phyloP scores from a whole-genome alignment of 495 filamentous ascomycete genomes.

The Podospora didyma region DNA sequence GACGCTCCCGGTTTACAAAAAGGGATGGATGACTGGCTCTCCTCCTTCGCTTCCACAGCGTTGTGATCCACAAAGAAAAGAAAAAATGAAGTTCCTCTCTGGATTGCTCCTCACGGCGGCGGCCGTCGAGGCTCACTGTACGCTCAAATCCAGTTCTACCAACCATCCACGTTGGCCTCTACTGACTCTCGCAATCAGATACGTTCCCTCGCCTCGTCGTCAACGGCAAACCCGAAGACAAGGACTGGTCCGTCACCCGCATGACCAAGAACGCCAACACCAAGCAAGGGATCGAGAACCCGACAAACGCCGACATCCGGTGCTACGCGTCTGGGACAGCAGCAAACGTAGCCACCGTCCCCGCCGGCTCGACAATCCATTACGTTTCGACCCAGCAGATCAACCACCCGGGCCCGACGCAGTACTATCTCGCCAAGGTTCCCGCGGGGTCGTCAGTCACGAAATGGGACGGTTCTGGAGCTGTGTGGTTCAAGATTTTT shows the following conservation, averaged over 20 bases:
- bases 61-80: not conserved
- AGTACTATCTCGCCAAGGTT: constrained; percentile 47
- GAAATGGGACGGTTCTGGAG: constrained; percentile 45
- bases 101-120: constrained; percentile 19
- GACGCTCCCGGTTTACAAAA: too few species aligned
- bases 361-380: constrained; percentile 42
- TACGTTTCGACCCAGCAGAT: constrained; percentile 44
- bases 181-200: constrained; percentile 20
- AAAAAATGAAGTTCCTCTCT: constrained; percentile 10
- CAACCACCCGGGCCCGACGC: constrained; percentile 45
- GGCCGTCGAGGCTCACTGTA: constrained; percentile 34
- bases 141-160: not conserved
- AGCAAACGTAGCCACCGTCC: constrained; percentile 32
- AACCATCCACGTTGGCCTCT: not conserved
- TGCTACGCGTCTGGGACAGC: constrained; percentile 41
- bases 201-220: constrained; percentile 38
- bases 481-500: constrained; percentile 51
- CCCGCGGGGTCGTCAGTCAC: constrained; percentile 36
- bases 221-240: constrained; percentile 34
- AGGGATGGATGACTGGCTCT: too few species aligned
- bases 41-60: not conserved
- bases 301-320: constrained; percentile 40
- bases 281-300: constrained; percentile 38
- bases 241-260: constrained; percentile 40
- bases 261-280: constrained; percentile 37